Conservation (phyloP, 148 eudicot genomes). For the Rheum nobile region DNA sequence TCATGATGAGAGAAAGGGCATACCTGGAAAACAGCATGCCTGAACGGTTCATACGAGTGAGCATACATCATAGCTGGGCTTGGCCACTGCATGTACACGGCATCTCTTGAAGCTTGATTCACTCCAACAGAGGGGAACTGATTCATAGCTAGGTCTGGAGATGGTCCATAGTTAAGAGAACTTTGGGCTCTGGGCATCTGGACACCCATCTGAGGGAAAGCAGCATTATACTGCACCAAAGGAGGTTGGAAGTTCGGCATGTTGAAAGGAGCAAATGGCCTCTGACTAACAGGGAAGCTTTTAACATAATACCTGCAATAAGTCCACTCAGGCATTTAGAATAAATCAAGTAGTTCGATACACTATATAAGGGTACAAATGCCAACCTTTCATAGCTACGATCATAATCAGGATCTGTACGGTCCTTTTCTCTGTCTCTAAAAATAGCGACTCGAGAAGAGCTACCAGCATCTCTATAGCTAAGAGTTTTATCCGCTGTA, state of each 20-base stretch:
- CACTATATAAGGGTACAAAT: background rate
- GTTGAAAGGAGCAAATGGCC: slow-evolving; percentile 38
- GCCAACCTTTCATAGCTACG: slow-evolving; percentile 72
- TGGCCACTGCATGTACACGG: slow-evolving; percentile 81
- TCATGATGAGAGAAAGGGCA: background rate
- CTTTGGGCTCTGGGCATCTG: slow-evolving; percentile 53
- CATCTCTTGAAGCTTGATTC: slow-evolving; percentile 60
- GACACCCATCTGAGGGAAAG: slow-evolving; percentile 41
- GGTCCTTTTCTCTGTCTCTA: slow-evolving; percentile 91
- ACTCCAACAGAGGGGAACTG: slow-evolving; percentile 46
- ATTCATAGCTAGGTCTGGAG: slow-evolving; percentile 38
- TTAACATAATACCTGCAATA: slow-evolving; percentile 62
- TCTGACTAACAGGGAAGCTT: slow-evolving; percentile 43
- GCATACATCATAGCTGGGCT: slow-evolving; percentile 90
- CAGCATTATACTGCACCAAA: slow-evolving; percentile 59
- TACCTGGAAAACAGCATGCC: slow-evolving; percentile 79
- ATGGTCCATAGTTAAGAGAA: slow-evolving; percentile 39
- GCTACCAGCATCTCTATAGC: slow-evolving; percentile 37
- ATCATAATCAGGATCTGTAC: slow-evolving; percentile 87
- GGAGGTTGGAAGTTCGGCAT: slow-evolving; percentile 68
- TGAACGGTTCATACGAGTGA: slow-evolving; percentile 71
- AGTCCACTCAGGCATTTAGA: background rate
- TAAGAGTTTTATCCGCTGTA: slow-evolving; percentile 9
- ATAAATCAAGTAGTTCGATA: background rate
- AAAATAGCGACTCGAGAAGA: slow-evolving; percentile 57